Conservation (phyloP, 2,329 filamentous ascomycete genomes). For the Akanthomyces dipterigenus region DNA sequence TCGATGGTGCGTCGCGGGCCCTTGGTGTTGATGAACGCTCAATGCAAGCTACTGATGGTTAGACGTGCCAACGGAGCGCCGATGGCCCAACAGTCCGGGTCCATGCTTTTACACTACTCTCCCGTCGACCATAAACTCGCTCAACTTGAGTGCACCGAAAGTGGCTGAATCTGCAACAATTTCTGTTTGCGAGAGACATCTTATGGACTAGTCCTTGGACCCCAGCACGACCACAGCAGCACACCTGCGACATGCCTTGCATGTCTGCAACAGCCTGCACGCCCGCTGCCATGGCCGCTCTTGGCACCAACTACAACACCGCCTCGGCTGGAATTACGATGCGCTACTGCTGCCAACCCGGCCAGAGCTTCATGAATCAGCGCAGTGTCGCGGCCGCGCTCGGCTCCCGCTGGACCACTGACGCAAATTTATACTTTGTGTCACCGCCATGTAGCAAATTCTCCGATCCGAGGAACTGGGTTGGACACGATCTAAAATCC, state of each 20-base stretch:
- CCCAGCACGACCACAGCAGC: background rate
- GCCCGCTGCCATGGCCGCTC: background rate
- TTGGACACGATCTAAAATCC: background rate
- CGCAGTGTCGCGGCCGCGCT: background rate
- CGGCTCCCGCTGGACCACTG: background rate
- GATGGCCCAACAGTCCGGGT: too few species aligned
- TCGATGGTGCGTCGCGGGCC: too few species aligned
- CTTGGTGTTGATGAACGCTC: too few species aligned
- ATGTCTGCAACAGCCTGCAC: background rate
- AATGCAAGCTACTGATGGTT: too few species aligned
- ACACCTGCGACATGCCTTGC: background rate
- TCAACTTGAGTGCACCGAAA: background rate
- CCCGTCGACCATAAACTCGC: background rate
- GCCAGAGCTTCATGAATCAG: background rate
- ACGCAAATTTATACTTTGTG: background rate
- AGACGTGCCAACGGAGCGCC: too few species aligned
- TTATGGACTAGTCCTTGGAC: background rate
- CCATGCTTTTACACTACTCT: too few species aligned
- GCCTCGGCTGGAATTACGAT: background rate
- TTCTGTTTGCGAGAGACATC: background rate
- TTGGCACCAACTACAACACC: background rate
- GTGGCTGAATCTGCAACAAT: background rate
- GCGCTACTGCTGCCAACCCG: background rate
- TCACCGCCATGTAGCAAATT: background rate
- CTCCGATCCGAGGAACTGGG: background rate